Conservation (phyloP, 768 basidiomycete species). For the Podaxis sp. region DNA sequence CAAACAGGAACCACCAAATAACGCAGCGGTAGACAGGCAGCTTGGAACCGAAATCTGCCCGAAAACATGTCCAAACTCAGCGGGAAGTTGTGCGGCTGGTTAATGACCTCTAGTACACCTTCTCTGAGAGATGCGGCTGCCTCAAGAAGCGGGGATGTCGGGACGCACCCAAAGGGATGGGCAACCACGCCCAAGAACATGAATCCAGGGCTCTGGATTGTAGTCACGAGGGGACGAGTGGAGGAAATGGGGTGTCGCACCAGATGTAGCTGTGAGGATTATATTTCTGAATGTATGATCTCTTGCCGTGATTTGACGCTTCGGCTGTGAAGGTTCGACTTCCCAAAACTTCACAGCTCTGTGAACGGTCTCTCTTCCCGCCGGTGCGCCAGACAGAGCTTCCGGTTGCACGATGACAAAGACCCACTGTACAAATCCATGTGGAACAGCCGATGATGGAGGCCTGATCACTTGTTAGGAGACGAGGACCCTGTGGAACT, state of each 20-base stretch:
- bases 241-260: neutral
- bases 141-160: neutral
- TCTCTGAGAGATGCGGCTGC: neutral
- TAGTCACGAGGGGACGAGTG: neutral
- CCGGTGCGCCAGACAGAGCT: neutral
- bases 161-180: neutral
- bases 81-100: neutral
- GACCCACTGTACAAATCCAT: neutral
- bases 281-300: neutral
- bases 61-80: neutral
- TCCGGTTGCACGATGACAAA: constrained; percentile 1
- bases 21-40: neutral
- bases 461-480: neutral
- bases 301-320: constrained; percentile 4
- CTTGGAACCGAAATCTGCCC: neutral
- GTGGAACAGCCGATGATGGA: neutral
- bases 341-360: constrained; percentile 4
- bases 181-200: neutral
- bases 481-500: neutral
- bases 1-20: neutral
- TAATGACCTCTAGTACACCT: neutral
- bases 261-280: neutral
- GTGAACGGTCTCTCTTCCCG: neutral
- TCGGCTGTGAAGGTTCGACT: neutral
- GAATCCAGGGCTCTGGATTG: neutral